Conservation (phyloP, 164 flowering plant species). For the Stephania cephalantha region DNA sequence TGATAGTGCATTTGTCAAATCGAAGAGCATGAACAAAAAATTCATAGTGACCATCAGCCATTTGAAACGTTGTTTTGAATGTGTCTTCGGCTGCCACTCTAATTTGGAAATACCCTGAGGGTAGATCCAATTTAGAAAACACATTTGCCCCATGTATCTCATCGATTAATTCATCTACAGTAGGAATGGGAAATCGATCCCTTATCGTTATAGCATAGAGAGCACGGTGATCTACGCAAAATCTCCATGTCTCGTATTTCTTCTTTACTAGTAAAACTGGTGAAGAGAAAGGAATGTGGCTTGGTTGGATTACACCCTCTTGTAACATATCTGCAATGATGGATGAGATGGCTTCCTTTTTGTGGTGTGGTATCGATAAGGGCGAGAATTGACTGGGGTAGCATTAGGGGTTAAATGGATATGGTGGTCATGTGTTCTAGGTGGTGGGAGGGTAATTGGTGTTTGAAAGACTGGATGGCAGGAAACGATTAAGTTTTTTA, state of each 20-base stretch:
- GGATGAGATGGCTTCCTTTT: background rate
- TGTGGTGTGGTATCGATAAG: too few relatives aligned
- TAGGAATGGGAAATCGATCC: background rate
- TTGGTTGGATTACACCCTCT: background rate
- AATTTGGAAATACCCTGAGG: background rate
- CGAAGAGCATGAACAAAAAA: background rate
- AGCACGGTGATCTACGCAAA: background rate
- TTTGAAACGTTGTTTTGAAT: background rate
- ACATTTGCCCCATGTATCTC: background rate
- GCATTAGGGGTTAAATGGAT: too few relatives aligned
- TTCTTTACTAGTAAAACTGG: background rate
- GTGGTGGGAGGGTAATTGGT: too few relatives aligned
- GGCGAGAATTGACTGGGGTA: too few relatives aligned
- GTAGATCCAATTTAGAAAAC: background rate
- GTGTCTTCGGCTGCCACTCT: background rate
- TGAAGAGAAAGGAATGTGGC: background rate
- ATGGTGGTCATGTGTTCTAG: too few relatives aligned
- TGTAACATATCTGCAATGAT: background rate
- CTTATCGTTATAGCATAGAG: background rate
- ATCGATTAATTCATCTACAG: background rate
- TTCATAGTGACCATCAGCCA: background rate
- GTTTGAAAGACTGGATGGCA: too few relatives aligned
- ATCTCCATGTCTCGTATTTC: background rate
- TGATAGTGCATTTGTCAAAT: background rate
- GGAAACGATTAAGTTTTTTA: too few relatives aligned